Evolutionary conservation across 2,329 filamentous ascomycete genomes (phyloP).

Genomic region (Aciculosporium take): DNA sequence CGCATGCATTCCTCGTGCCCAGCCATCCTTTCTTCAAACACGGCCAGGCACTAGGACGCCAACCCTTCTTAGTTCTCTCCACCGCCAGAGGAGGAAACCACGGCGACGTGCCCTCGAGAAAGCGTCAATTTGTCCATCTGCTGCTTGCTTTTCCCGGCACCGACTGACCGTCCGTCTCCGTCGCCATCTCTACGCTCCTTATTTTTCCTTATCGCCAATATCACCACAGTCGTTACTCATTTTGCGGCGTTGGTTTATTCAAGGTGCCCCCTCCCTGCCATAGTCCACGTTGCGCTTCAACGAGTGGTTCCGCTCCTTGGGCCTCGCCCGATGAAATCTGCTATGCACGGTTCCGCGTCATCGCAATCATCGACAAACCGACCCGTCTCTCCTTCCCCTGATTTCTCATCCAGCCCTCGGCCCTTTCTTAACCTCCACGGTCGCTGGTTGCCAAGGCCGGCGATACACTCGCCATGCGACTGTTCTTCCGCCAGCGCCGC

Average conservation of each 20-base stretch:
- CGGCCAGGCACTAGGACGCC: not conserved
- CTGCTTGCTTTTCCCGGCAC: not conserved
- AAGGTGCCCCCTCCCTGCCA: not conserved
- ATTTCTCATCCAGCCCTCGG: not conserved
- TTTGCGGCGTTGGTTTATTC: not conserved
- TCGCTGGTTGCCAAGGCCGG: constrained; percentile 5
- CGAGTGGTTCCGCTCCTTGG: not conserved
- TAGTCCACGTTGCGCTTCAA: not conserved
- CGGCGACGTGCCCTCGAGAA: constrained; percentile 4
- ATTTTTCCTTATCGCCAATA: constrained; percentile 4
- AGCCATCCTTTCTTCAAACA: constrained; percentile 7
- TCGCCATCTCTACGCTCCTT: constrained; percentile 9
- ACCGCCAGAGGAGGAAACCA: constrained; percentile 4
- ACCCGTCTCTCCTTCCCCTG: not conserved
- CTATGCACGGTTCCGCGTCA: constrained; percentile 4
- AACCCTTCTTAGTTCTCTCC: constrained; percentile 4
- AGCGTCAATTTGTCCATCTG: not conserved
- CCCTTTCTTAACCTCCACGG: not conserved
- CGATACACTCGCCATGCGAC: constrained; percentile 30
- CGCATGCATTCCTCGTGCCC: constrained; percentile 15
- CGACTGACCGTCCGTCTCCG: constrained; percentile 1
- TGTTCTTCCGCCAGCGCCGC: constrained; percentile 28
- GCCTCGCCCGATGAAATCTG: constrained; percentile 1
- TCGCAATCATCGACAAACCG: constrained; percentile 1
- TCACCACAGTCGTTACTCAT: constrained; percentile 1